Conservation (phyloP, 2,329 filamentous ascomycete genomes). For the Mollisia scopiformis region DNA sequence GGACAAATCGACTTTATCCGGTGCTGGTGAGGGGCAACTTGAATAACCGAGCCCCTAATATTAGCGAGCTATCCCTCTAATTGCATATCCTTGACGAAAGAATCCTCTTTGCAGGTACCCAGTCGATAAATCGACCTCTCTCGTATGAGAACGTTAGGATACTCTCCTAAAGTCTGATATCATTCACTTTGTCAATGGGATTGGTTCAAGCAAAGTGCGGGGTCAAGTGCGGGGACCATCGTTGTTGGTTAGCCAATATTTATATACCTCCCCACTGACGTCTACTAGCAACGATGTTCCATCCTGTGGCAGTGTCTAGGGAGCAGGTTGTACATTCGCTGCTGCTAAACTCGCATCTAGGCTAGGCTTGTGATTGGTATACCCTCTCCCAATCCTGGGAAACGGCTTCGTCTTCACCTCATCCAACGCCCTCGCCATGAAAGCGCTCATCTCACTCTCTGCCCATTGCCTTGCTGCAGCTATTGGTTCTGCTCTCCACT, state of each 20-base stretch:
- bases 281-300: no score
- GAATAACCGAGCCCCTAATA: neutral
- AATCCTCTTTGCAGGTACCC: neutral
- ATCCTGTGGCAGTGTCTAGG: no score
- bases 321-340: no score
- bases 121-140: neutral
- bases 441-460: constrained; percentile 1
- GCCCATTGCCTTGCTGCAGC: neutral
- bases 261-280: no score
- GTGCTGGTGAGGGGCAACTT: neutral
- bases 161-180: no score
- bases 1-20: neutral
- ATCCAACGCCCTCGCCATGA: constrained; percentile 2
- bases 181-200: no score
- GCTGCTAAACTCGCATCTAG: no score
- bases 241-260: no score
- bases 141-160: no score
- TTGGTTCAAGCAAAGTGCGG: no score
- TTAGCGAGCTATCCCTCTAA: neutral
- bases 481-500: neutral
- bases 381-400: neutral
- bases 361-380: no score
- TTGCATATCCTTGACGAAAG: neutral
- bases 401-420: neutral
- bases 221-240: no score